phyloP scores from a whole-genome alignment of 805 yeast genomes.

The Yarrowia hollandica region DNA sequence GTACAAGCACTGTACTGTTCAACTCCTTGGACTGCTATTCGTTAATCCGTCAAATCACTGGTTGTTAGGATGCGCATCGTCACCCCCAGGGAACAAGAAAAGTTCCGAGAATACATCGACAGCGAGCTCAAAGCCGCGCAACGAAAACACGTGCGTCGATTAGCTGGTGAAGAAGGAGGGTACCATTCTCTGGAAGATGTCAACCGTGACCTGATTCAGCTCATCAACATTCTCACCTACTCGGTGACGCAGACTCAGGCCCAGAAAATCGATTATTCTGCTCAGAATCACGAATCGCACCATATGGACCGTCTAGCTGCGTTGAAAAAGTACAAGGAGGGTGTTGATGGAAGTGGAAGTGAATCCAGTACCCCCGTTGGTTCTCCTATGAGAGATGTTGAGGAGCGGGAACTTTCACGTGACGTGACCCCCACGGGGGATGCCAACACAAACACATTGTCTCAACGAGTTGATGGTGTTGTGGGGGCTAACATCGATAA shows the following conservation, averaged over 20 bases:
- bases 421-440: neutral
- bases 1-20: too few relatives aligned
- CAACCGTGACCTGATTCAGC: slow-evolving; percentile 46
- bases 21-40: too few relatives aligned
- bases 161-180: slow-evolving; percentile 30
- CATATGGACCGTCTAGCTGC: slow-evolving; percentile 13
- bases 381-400: neutral
- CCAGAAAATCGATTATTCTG: neutral
- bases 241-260: slow-evolving; percentile 47
- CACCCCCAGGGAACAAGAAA: slow-evolving; percentile 29
- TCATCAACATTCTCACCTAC: slow-evolving; percentile 62
- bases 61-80: slow-evolving; percentile 18
- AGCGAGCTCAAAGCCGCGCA: slow-evolving; percentile 33
- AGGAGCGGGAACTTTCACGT: neutral
- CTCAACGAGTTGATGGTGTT: too few relatives aligned
- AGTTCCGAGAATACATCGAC: slow-evolving; percentile 35
- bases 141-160: slow-evolving; percentile 36
- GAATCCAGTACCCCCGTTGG: neutral
- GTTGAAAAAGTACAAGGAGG: slow-evolving; percentile 32
- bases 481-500: too few relatives aligned
- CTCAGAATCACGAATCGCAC: neutral
- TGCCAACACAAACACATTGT: neutral
- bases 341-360: neutral
- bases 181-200: slow-evolving; percentile 13
- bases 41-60: too few relatives aligned